Base-by-base conservation (phyloP, 108 stramenopile species). In the Poteriospumella lacustris region DNA sequence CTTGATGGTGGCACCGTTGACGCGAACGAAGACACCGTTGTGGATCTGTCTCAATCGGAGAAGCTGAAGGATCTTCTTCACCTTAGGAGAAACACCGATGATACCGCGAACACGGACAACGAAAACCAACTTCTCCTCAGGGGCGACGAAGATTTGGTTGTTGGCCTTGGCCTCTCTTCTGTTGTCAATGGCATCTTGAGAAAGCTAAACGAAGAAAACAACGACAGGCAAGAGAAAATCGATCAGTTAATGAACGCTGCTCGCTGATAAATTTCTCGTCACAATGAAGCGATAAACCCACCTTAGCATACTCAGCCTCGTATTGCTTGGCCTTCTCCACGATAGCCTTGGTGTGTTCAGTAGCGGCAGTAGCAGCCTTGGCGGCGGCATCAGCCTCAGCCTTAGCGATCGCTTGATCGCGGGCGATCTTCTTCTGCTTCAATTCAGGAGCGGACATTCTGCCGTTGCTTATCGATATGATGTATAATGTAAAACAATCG, bases 21-120 rank as follows among this genome's bases (percentile, higher is more conserved):
- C 90, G 83, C 91, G 92, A 77, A 99, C 96, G 87, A 99, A 97
- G 62, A 94, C 92, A 80, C 92, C 94, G 80, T 97, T 97, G 96
- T 99, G 92, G 86, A 99, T 89, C 91, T 99, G 98, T 81, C 96
- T 95, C 58, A 99, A 92, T 79, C 98, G 95, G 87, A 99, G 95
- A 40, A 99, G 91, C 81, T 96, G 98, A 87, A 99, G 90, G 79
- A 99, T 94, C 92, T 96, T 97, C 1, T 68, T 1, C 36, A 85
- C 84, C 94, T 99, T 99, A 86, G 98, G 98, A 59, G 93, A 93
- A 38, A 97, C 95, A 72, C 98, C 98, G 78, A 97, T 96, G 90
- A 93, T 97, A 96, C 98, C 98, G 58, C 96, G 92, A 81, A 99
- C 95, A 83, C 98, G 96, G 81, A 97, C 88, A 42, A 99, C 94